A percentile compares a stretch with the other conserved stretches of the same genome.
phyloP scores from a whole-genome alignment of 805 yeast species.

The Cyberlindnera veronae region DNA sequence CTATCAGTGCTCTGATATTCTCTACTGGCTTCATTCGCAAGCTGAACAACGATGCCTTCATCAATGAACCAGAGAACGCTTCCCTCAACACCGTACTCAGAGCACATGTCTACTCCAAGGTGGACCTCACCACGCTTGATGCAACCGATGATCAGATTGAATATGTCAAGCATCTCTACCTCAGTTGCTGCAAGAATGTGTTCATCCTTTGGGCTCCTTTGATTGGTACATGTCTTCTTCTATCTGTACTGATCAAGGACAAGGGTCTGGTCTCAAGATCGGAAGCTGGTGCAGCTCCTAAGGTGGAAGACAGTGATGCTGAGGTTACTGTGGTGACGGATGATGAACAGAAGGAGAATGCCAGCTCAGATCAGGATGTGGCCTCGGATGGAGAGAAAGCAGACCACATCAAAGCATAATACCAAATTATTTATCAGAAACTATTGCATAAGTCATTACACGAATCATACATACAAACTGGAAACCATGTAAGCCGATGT shows the following conservation, averaged over 20 bases:
- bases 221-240: conserved; percentile 13
- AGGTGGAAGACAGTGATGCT: background rate
- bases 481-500: background rate
- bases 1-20: conserved; percentile 33
- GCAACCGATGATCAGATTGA: conserved; percentile 9
- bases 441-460: too few relatives aligned
- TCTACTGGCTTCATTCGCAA: conserved; percentile 9
- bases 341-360: too few relatives aligned
- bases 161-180: conserved; percentile 17
- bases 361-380: too few relatives aligned
- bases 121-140: conserved; percentile 9
- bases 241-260: conserved; percentile 18
- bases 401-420: too few relatives aligned
- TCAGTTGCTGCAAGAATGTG: conserved; percentile 17
- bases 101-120: conserved; percentile 19
- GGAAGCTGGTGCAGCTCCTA: background rate
- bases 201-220: conserved; percentile 22
- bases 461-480: background rate
- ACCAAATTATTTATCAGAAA: too few relatives aligned
- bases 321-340: background rate
- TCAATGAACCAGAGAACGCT: conserved; percentile 13
- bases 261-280: conserved; percentile 14
- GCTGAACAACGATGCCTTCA: conserved; percentile 14
- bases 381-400: too few relatives aligned
- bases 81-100: conserved; percentile 10